Base-by-base conservation (phyloP, 2,329 filamentous ascomycete species). In the Trichoderma gracile region DNA sequence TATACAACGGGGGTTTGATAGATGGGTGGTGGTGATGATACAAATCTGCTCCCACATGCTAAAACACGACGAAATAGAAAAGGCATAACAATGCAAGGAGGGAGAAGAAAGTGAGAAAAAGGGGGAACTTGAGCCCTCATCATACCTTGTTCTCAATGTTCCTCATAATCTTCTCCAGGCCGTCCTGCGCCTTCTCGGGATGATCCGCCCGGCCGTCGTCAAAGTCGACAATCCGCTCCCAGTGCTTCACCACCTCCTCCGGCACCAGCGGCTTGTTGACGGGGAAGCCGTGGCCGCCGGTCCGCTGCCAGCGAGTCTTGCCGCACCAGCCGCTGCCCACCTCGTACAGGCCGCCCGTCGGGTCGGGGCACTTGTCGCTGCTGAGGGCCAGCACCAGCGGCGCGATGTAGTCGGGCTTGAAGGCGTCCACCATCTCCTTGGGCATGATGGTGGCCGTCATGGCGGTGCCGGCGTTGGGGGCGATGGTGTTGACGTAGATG, bases 391-490 rank as follows among this genome's bases (percentile, higher is more conserved):
- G 87, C 58, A 99, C 93, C 43, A 98, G 81, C 67, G 95, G 95
- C 60, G 95, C 95, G 77, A 99, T 93, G 79, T 97, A 98, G 75
- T 98, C 94, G 66, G 95, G 95, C 88, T 98, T 99, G 85, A 99
- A 97, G 52, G 95, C 94, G 82, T 98, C 93, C 19, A 99, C 93
- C 81, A 98, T 88, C 82, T 99, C 95, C 79, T 97, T 93, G 33
- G 95, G 95, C 83, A 99, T 86, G 76, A 99, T 91, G 57, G 91
- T 94, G 70, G 89, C 86, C 63, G 95, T 99, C 91, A 99, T 95
- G 75, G 89, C 88, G 50, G 95, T 99, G 71, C 95, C 95, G 45
- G 95, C 95, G 74, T 98, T 99, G 71, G 95, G 95, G 25, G 95
- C 95, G 73, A 99, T 97, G 65, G 93, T 97, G 85, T 99, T 99